These are phyloP conservation scores for Nemania sp. DNA, from an alignment of 2,329 filamentous ascomycete genomes.

Conservation along the genomic window DNA sequence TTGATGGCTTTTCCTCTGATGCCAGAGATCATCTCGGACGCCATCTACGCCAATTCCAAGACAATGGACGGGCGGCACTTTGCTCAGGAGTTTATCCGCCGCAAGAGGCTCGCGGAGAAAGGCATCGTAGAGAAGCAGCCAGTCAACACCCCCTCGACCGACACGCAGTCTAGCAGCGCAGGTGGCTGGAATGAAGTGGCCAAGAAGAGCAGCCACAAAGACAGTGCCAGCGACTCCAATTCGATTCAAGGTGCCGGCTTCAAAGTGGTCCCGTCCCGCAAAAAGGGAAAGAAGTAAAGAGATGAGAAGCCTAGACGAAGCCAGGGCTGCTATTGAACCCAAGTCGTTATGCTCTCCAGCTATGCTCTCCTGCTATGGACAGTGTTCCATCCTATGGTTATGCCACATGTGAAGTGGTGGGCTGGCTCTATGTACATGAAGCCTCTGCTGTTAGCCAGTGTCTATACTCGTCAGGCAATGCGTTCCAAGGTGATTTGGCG, in stretches of 20 bases:
- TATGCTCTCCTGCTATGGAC: no score
- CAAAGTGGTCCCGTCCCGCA: slow-evolving; percentile 89
- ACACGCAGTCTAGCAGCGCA: slow-evolving; percentile 50
- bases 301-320: background rate
- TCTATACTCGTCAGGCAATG: background rate
- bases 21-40: slow-evolving; percentile 81
- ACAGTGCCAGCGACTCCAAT: slow-evolving; percentile 50
- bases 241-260: slow-evolving; percentile 66
- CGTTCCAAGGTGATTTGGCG: background rate
- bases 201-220: slow-evolving; percentile 76
- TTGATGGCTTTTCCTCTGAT: slow-evolving; percentile 79
- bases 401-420: background rate
- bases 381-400: no score
- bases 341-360: background rate
- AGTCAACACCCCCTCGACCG: slow-evolving; percentile 51
- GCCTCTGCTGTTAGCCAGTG: background rate
- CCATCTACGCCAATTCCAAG: slow-evolving; percentile 82
- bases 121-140: slow-evolving; percentile 80
- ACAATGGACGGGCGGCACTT: slow-evolving; percentile 94
- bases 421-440: background rate
- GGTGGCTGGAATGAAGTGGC: slow-evolving; percentile 94
- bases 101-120: slow-evolving; percentile 91
- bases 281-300: slow-evolving; percentile 79
- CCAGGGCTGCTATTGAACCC: background rate
- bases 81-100: slow-evolving; percentile 90